Percentiles rank a stretch among this genome's conserved stretches.
These are phyloP conservation scores for Paramecium octaurelia DNA, from an alignment of 73 alveolate genomes.

Conservation along the genomic window DNA sequence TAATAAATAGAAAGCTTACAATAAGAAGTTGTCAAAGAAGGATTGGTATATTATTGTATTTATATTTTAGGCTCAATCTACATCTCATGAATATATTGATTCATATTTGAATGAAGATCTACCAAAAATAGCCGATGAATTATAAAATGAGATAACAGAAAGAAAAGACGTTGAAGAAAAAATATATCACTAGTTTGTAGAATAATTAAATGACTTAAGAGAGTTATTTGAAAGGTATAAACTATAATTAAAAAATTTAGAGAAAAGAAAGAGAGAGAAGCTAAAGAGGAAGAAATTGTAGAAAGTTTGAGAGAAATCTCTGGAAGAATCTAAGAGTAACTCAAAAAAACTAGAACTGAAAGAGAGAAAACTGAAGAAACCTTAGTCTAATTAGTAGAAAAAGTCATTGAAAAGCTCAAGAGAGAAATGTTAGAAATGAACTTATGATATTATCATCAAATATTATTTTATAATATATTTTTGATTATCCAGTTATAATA, in stretches of 20 bases:
- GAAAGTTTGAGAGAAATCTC: conserved; percentile 59
- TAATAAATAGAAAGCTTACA: conserved; percentile 38
- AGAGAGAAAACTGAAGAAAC: conserved; percentile 62
- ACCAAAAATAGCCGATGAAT: conserved; percentile 60
- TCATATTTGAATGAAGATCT: conserved; percentile 60
- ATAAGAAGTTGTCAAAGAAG: conserved; percentile 47
- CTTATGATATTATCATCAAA: conserved; percentile 2
- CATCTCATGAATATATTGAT: conserved; percentile 61
- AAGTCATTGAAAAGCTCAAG: conserved; percentile 58
- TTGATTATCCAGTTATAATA: not conserved
- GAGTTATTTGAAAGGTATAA: conserved; percentile 53
- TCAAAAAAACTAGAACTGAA: conserved; percentile 44
- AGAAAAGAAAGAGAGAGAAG: conserved; percentile 63
- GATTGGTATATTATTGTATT: not conserved
- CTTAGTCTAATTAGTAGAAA: conserved; percentile 51
- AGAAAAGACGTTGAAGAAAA: conserved; percentile 64
- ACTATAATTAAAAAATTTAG: not conserved
- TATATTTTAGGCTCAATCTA: conserved; percentile 43
- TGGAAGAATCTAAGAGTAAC: conserved; percentile 46
- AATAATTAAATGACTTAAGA: conserved; percentile 44
- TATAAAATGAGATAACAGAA: conserved; percentile 56
- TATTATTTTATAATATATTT: not conserved
- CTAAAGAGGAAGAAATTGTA: conserved; percentile 60
- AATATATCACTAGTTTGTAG: conserved; percentile 53
- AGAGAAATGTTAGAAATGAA: conserved; percentile 65